phyloP scores from a whole-genome alignment of 2,329 filamentous ascomycete genomes.

The Clonostachys rosea region DNA sequence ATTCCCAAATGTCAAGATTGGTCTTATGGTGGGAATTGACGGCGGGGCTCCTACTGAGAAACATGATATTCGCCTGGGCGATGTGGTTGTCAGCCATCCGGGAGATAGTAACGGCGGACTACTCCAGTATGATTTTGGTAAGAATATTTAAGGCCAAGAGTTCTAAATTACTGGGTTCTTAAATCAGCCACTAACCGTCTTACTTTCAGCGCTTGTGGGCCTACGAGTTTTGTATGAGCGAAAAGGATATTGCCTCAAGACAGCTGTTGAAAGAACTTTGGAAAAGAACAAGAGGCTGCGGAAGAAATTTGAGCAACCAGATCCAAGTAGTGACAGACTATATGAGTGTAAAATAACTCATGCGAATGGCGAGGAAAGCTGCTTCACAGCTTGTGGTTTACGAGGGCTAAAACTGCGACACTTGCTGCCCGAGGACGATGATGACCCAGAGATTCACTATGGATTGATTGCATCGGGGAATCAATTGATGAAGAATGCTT shows the following conservation, averaged over 20 bases:
- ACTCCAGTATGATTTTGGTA: slow-evolving; percentile 6
- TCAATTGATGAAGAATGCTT: slow-evolving; percentile 8
- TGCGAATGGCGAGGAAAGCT: neutral
- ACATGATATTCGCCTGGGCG: slow-evolving; percentile 28
- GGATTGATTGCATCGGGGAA: slow-evolving; percentile 7
- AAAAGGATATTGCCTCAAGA: neutral
- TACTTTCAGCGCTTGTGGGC: neutral
- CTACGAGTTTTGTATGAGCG: neutral
- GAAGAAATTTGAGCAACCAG: neutral
- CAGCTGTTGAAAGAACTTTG: neutral
- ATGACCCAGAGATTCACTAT: slow-evolving; percentile 7
- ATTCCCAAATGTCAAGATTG: slow-evolving; percentile 17
- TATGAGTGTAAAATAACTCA: neutral
- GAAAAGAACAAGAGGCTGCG: neutral
- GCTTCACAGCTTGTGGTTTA: neutral
- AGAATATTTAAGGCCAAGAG: slow-evolving; percentile 2
- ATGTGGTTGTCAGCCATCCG: slow-evolving; percentile 20
- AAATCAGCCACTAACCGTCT: neutral
- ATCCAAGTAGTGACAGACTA: neutral
- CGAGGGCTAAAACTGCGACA: neutral
- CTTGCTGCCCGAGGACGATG: neutral
- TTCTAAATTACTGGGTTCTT: slow-evolving; percentile 1
- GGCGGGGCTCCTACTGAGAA: slow-evolving; percentile 20
- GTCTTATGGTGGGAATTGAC: slow-evolving; percentile 23
- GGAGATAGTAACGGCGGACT: neutral